Percentiles rank a stretch among this genome's conserved stretches.
Evolutionary conservation across 228 moss, liverwort and hornwort genomes (phyloP).

Genomic region (Sphagnum fallax): DNA sequence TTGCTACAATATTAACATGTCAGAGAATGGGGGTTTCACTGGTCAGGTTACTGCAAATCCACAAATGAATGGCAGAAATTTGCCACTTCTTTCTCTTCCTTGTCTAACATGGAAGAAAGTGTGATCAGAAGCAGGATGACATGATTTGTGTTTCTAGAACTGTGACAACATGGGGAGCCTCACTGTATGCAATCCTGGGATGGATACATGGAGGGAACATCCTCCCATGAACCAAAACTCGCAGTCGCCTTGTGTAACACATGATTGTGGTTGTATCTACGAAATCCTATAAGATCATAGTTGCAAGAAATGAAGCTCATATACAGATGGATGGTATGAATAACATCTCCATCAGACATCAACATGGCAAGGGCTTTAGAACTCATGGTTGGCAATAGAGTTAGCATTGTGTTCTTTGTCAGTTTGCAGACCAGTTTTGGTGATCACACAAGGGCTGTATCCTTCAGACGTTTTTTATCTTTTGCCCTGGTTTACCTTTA

Average conservation of each 20-base stretch:
- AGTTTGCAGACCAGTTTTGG: too few relatives aligned
- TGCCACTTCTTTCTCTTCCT: conserved; percentile 20
- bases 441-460: too few relatives aligned
- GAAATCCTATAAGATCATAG: conserved; percentile 22
- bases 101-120: conserved; percentile 13
- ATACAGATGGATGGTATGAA: too few relatives aligned
- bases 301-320: conserved; percentile 29
- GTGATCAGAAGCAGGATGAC: conserved; percentile 21
- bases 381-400: too few relatives aligned
- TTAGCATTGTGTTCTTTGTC: too few relatives aligned
- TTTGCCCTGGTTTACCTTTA: too few relatives aligned
- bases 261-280: conserved; percentile 10
- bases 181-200: conserved; percentile 29
- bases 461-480: too few relatives aligned
- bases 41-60: conserved; percentile 24
- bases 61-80: conserved; percentile 35
- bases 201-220: conserved; percentile 15
- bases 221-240: conserved; percentile 20
- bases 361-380: too few relatives aligned
- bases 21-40: conserved; percentile 10
- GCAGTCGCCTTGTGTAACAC: conserved; percentile 32
- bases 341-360: too few relatives aligned
- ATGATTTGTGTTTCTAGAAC: conserved; percentile 22
- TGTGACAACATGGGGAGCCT: conserved; percentile 16
- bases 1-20: conserved; percentile 17